Conservation (phyloP, 345 rosid species). For the Mallotus nudiflorus region DNA sequence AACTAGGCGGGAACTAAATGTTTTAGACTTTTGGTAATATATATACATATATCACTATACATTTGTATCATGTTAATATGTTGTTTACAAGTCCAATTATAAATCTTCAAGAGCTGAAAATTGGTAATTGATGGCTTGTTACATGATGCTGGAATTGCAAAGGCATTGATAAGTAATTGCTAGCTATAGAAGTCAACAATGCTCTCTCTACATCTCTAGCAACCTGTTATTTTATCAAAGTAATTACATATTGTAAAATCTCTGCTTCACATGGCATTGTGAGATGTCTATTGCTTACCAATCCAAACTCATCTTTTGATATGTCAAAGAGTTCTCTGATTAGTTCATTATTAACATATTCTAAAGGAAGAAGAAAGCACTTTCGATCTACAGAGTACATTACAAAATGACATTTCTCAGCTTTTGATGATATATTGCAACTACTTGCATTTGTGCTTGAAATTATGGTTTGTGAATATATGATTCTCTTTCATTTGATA, state of each 20-base stretch:
- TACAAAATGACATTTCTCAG: neutral
- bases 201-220: neutral
- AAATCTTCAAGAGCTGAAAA: neutral
- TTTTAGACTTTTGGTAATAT: neutral
- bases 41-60: neutral
- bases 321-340: neutral
- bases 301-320: constrained; percentile 1
- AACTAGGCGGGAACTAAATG: no score
- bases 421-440: constrained; percentile 6
- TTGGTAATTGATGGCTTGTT: neutral
- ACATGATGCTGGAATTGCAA: neutral
- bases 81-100: neutral
- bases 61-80: neutral
- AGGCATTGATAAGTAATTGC: neutral
- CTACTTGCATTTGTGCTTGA: neutral
- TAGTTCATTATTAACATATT: neutral
- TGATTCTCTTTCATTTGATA: neutral
- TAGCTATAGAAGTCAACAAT: neutral
- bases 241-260: neutral
- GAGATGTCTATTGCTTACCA: neutral
- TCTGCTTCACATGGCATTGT: neutral
- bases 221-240: neutral
- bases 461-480: neutral
- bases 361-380: neutral
- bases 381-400: neutral